These are phyloP conservation scores for Nigrospora oryzae DNA, from an alignment of 2,329 filamentous ascomycete genomes.

Conservation along the genomic window DNA sequence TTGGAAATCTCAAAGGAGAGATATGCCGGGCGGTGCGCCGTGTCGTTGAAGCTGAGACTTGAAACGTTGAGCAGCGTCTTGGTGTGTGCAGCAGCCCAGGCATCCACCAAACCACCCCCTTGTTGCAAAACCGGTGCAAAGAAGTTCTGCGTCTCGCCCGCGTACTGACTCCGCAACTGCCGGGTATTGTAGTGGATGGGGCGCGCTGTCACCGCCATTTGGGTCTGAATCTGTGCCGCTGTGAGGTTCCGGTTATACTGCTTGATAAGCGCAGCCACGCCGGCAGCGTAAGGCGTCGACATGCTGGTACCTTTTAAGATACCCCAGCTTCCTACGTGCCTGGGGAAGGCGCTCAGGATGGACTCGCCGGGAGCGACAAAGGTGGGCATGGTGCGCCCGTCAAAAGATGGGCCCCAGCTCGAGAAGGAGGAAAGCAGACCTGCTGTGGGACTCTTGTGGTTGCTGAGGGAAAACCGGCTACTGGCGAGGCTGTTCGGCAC, in stretches of 20 bases:
- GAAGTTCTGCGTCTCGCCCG: neutral
- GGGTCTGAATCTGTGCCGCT: neutral
- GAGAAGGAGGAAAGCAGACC: neutral
- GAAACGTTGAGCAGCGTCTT: neutral
- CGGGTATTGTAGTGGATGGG: neutral
- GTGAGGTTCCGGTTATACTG: neutral
- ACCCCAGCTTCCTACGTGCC: neutral
- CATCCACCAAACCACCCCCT: neutral
- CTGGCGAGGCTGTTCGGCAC: neutral
- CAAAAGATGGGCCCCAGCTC: neutral
- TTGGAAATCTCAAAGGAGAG: neutral
- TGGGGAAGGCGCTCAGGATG: neutral
- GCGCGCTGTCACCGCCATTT: neutral
- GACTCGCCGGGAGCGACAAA: neutral
- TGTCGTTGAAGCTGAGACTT: neutral
- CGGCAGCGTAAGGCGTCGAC: neutral
- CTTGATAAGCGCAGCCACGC: neutral
- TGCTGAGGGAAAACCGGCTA: no score
- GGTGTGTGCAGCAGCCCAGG: neutral
- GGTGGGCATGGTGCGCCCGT: neutral
- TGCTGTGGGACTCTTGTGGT: no score
- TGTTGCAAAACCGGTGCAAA: neutral
- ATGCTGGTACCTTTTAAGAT: neutral
- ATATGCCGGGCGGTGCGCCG: neutral
- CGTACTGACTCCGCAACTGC: neutral